Evolutionary conservation across 371 early-diverging fungal genomes (phyloP), one percentile per base, ranked within the genome.

Genomic region (Mucor irregularis): DNA sequence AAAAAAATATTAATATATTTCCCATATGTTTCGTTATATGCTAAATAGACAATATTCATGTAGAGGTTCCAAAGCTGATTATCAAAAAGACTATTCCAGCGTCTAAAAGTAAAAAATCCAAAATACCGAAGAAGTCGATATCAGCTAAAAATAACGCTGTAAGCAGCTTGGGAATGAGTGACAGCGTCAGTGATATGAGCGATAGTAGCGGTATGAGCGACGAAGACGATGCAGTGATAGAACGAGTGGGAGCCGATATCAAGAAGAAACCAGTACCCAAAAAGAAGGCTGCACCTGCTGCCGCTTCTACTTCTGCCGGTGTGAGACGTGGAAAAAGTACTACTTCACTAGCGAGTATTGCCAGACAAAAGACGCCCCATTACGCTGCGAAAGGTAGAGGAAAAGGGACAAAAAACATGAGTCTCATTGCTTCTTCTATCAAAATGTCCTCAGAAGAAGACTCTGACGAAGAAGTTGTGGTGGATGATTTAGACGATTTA

Each of bases 401-500:
- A 45, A 53, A 30, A 21, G 16, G 35, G 22, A 17, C 4, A 34
- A 5, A 9, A 34, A 34, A 34, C 10, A 5, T 14, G 35, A 5
- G 4, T 11, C n/a, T 35, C 35, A 35, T 2, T 11, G 35, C n/a
- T n/a, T n/a, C n/a, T n/a, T n/a, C n/a, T 9, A 35, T 4, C 16
- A 35, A 35, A 35, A 2, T 24, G 7, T 24, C 25, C 13, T 42
- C 42, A 5, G 28, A 42, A 5, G 25, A 60, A 48, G 48, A 51
- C 21, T 39, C 49, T 25, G 66, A 65, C 11, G 66, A 65, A 47
- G 66, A 68, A 4, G 47, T 65, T 0, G 34, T 66, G 11, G 56
- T 65, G 30, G 72, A 68, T 39, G 65, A 64, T 42, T 49, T 66
- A 31, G 69, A 65, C 29, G 70, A 62, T 39, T 53, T 70, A 29